phyloP scores from a whole-genome alignment of 352 stramenopile species.

The Saprolegnia diclina region DNA sequence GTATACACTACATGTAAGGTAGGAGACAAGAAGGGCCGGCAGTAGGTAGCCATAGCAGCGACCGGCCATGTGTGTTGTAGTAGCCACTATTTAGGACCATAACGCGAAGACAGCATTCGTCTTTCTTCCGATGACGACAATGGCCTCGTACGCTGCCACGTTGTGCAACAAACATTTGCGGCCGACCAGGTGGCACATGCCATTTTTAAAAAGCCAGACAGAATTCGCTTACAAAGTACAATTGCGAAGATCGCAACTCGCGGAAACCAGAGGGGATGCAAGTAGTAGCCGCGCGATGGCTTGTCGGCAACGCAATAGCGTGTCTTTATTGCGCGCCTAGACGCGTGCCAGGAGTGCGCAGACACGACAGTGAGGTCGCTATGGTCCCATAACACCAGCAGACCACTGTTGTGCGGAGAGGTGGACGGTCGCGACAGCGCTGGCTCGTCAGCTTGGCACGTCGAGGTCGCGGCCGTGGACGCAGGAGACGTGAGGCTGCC shows the following conservation, averaged over 20 bases:
- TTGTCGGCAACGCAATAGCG: too few species aligned
- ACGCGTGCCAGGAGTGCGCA: too few species aligned
- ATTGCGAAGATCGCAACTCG: neutral
- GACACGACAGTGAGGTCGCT: too few species aligned
- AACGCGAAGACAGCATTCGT: neutral
- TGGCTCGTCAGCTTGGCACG: too few species aligned
- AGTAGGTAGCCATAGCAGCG: neutral
- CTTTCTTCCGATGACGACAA: neutral
- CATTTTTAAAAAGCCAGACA: neutral
- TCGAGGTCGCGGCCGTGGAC: too few species aligned
- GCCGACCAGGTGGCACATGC: neutral
- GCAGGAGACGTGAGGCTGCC: too few species aligned
- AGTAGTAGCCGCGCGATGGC: too few species aligned
- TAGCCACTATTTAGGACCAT: conserved; percentile 10
- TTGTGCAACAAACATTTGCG: neutral
- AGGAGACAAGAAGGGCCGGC: neutral
- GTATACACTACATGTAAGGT: neutral
- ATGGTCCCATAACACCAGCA: too few species aligned
- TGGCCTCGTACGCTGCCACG: neutral
- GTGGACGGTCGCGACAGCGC: too few species aligned
- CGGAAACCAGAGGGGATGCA: too few species aligned
- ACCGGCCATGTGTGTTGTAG: neutral
- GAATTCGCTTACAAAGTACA: neutral
- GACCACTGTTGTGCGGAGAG: too few species aligned
- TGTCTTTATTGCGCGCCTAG: too few species aligned